Evolutionary conservation across 495 filamentous ascomycete species (phyloP), one percentile per base, ranked within the genome.

Genomic region (Apiosordaria backusii): DNA sequence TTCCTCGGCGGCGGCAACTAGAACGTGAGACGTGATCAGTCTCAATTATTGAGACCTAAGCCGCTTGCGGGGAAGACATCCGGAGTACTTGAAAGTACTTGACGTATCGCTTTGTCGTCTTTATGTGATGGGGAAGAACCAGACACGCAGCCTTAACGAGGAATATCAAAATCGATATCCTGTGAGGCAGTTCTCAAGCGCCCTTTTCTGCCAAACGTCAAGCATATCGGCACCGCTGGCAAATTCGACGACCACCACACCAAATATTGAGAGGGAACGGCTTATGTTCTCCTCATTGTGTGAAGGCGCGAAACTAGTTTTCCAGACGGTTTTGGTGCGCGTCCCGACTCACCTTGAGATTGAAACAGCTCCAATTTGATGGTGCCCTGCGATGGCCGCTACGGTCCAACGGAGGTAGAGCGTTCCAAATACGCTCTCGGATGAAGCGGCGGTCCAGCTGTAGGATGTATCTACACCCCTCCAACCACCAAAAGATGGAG

Each of bases 21-120:
- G 22, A 5, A 1, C 21, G 19, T 26, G 4, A 40, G 19, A 45
- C 55, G 57, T 62, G 16, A 19, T 57, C 24, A 9, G 40, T 45
- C 61, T 26, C 57, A 50, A 26, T 24, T n/a, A 4, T 19, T 29
- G 35, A n/a, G 54, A n/a, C 21, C 29, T 27, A n/a, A 19, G 50
- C 27, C n/a, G 29, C 1, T 7, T 22, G 15, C 16, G 22, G 22
- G 40, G 10, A 21, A 55, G 60, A 58, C 16, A 22, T 15, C 27
- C 1, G 10, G 50, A 52, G 54, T 62, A 63, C 60, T 10, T 57
- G 52, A 29, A 16, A n/a, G 52, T 26, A 62, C 53, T 24, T 26
- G 15, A 18, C 0, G 0, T 3, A 22, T 10, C 19, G 23, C 3
- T 16, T 15, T 45, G 35, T 45, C 35, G 16, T 13, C 0, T 45